phyloP scores from a whole-genome alignment of 257 asterid species.

The Capsicum pubescens region DNA sequence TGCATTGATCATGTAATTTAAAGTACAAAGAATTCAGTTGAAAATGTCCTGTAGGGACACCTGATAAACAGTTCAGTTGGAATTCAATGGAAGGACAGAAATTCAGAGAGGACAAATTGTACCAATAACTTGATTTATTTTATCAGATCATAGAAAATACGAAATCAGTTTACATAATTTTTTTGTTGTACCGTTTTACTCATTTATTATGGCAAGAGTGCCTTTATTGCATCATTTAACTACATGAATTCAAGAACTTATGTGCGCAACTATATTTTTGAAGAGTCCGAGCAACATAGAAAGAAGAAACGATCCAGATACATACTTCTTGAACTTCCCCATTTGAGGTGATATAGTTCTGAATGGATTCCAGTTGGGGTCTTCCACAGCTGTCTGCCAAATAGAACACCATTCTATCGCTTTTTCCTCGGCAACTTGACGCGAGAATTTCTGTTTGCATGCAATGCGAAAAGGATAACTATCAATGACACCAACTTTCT shows the following conservation, averaged over 20 bases:
- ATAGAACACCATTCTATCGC: conserved; percentile 14
- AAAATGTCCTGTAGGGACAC: neutral
- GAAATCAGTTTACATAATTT: neutral
- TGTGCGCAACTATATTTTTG: no score
- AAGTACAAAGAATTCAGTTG: conserved; percentile 1
- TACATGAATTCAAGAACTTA: neutral
- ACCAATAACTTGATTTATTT: neutral
- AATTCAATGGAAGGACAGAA: conserved; percentile 9
- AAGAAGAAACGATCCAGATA: conserved; percentile 6
- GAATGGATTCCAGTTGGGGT: conserved; percentile 19
- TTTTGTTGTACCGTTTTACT: conserved; percentile 3
- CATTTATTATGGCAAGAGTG: neutral
- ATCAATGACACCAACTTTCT: conserved; percentile 8
- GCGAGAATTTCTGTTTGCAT: conserved; percentile 9
- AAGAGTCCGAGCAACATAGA: no score
- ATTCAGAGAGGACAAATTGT: neutral
- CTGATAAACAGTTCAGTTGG: neutral
- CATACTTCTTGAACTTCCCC: conserved; percentile 11
- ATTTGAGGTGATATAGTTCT: neutral
- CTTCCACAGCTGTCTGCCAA: conserved; percentile 3
- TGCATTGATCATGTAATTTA: neutral
- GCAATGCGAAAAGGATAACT: conserved; percentile 4
- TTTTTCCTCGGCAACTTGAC: conserved; percentile 20
- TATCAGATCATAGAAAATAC: neutral
- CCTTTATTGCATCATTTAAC: neutral